These are phyloP conservation scores for Lanmaoa pseudosensibilis DNA, from an alignment of 768 basidiomycete species.

Conservation along the genomic window DNA sequence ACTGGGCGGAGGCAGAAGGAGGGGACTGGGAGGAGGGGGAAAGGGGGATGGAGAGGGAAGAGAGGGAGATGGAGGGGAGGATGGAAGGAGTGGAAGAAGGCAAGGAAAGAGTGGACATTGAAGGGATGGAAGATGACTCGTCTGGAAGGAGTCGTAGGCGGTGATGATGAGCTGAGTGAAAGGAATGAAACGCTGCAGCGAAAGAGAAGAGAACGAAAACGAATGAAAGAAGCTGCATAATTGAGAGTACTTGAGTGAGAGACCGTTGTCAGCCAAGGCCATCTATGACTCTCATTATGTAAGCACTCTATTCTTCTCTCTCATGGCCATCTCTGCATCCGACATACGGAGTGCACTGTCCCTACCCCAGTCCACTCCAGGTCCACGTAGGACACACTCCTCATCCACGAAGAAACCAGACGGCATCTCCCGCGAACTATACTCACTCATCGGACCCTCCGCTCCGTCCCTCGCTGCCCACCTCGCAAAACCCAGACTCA, in stretches of 20 bases:
- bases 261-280: not conserved
- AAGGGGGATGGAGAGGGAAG: not conserved
- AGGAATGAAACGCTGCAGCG: not conserved
- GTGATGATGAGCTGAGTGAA: not conserved
- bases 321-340: slow-evolving; percentile 69
- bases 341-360: slow-evolving; percentile 86
- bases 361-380: slow-evolving; percentile 35
- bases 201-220: not conserved
- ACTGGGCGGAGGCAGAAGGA: not conserved
- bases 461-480: slow-evolving; percentile 83
- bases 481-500: slow-evolving; percentile 77
- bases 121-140: not conserved
- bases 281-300: not conserved
- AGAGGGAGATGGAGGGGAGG: not conserved
- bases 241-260: too few relatives aligned
- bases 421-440: slow-evolving; percentile 91
- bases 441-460: slow-evolving; percentile 91
- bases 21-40: not conserved
- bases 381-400: slow-evolving; percentile 41
- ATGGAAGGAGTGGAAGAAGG: too few relatives aligned
- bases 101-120: not conserved
- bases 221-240: not conserved
- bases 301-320: not conserved
- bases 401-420: slow-evolving; percentile 65
- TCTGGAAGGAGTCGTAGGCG: not conserved